Evolutionary conservation across 2,329 filamentous ascomycete genomes (phyloP).

Genomic region (Ilyonectria robusta): DNA sequence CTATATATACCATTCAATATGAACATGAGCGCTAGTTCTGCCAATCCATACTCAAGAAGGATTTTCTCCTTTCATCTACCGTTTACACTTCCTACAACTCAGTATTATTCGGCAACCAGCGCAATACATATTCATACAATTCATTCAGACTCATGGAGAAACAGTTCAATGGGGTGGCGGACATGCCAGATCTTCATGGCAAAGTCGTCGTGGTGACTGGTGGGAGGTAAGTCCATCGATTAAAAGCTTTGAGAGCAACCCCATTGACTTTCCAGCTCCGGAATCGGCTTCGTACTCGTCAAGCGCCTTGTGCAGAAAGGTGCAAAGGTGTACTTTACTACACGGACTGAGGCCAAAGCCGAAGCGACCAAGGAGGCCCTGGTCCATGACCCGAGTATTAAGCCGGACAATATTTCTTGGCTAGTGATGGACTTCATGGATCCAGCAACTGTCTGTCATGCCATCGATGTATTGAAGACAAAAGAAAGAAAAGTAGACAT

Average conservation of each 20-base stretch:
- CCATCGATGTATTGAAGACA: not conserved
- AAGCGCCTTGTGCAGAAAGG: conserved; percentile 6
- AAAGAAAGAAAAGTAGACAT: conserved; percentile 20
- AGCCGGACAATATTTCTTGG: not conserved
- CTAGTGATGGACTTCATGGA: conserved; percentile 7
- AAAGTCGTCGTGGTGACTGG: conserved; percentile 22
- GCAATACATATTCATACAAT: too few species aligned
- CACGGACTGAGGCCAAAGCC: conserved; percentile 6
- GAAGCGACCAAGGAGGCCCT: not conserved
- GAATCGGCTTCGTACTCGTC: conserved; percentile 16
- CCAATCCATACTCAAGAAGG: too few species aligned
- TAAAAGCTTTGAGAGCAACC: too few species aligned
- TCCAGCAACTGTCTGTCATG: not conserved
- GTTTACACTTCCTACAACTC: too few species aligned
- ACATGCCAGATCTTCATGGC: conserved; percentile 12
- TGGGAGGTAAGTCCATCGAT: conserved; percentile 8
- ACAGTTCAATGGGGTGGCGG: not conserved
- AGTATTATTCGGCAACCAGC: too few species aligned
- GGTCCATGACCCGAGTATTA: not conserved
- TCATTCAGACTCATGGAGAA: too few species aligned
- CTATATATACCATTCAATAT: too few species aligned
- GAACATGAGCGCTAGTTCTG: too few species aligned
- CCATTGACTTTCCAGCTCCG: not conserved
- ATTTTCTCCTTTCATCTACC: too few species aligned
- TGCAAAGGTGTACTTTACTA: conserved; percentile 18